Evolutionary conservation across 2,329 filamentous ascomycete species (phyloP), one percentile per base, ranked within the genome.

Genomic region (Calonectria pseudoturangicola): DNA sequence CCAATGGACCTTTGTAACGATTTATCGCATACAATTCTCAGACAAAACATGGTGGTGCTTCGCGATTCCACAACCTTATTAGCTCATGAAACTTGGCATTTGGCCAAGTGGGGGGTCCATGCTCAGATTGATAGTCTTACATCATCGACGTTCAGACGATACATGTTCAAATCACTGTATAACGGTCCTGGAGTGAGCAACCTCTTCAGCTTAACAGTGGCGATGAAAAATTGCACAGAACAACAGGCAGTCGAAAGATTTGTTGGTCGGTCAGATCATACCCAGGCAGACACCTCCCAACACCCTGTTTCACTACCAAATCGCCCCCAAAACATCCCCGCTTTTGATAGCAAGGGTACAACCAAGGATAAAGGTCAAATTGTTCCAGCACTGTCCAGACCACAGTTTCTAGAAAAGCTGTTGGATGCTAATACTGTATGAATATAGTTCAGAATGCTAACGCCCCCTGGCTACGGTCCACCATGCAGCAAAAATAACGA

Each of bases 11-110:
- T 13, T 39, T 39, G 36, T 27, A 13, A 27, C 54, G 54, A 39
- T 58, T 25, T 36, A 58, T n/a, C 45, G 8, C 36, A 43, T 60
- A 60, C n/a, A 36, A n/a, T 27, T 27, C 13, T 10, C 25, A 16
- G 39, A 60, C 21, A 15, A 41, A 25, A 47, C 58, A 63, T 12
- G 16, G 18, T 43, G 8, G 18, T 43, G 8, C 16, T 13, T 7
- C 27, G 47, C 36, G 33, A 28, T 63, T 63, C 68, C 62, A 41
- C 68, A 70, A 58, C 39, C 60, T 70, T 56, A 66, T 66, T 66
- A 16, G 33, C 47, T 25, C 67, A 21, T 51, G 28, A 25, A 45
- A 43, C 27, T 27, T 9, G 21, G 27, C 27, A 25, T 25, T 54
- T 27, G 28, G 25, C 41, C 43, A 30, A 28, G 4, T 48, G 12